Evolutionary conservation across 768 basidiomycete genomes (phyloP), one percentile per base, ranked within the genome.

Genomic region (Auriscalpium vulgare): DNA sequence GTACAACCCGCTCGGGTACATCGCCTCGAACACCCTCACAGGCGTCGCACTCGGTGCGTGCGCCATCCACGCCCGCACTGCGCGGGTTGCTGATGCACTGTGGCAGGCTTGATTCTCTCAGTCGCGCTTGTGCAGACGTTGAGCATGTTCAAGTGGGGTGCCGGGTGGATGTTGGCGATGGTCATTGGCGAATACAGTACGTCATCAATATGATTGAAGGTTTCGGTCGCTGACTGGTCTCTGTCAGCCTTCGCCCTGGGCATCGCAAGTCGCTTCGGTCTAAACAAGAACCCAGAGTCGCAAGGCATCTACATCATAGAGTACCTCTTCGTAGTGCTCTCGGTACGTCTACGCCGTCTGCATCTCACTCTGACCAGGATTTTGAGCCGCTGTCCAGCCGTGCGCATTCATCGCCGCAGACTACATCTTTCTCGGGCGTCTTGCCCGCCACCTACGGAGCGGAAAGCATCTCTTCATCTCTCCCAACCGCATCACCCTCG

Each of bases 321-420:
- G 64, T 80, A 85, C 58, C 66, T 84, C 9, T 76, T 85, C 63
- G 76, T 84, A 57, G 82, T 81, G 8, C 74, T 85, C 47, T 80
- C 82, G 5, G 83, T 80, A 55, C 53, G 75, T 66, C 17, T 8
- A 37, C 19, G 35, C 19, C 43, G 4, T 44, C 29, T 59, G 16
- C n/a, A 10, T 51, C 47, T 36, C 9, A 17, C 19, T 47, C 37
- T 10, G 37, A 13, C 37, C 34, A 50, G 40, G 21, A 8, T 23
- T 45, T 21, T 53, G 48, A 10, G 29, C 2, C 7, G 5, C 2
- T 2, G 29, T 29, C 29, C 51, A 84, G 82, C 86, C 87, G 5
- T 89, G 88, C 64, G 86, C 84, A 29, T 88, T 88, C 69, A 83
- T 86, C 58, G 83, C 83, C 5, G 77, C 82, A 13, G 77, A 83